phyloP scores from a whole-genome alignment of 2,329 filamentous ascomycete genomes.

The Cercospora brassicicola region DNA sequence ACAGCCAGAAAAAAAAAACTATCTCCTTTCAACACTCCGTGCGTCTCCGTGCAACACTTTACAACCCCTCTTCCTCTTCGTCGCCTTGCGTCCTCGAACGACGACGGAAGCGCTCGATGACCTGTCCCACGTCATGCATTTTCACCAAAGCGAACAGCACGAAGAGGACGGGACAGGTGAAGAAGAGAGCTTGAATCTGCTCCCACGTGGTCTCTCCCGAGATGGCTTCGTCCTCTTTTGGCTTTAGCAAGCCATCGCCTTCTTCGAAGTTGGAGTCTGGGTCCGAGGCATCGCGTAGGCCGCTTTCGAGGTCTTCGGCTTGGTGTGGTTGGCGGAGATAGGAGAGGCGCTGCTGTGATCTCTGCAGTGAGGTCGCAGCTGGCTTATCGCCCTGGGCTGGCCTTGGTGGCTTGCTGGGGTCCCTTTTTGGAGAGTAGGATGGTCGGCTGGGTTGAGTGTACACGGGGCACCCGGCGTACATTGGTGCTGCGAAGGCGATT shows the following conservation, averaged over 20 bases:
- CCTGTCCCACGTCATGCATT: neutral
- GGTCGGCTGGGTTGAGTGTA: neutral
- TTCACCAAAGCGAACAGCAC: neutral
- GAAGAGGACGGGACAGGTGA: neutral
- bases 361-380: neutral
- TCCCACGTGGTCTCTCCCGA: neutral
- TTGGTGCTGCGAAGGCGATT: neutral
- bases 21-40: too few species aligned
- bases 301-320: neutral
- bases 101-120: neutral
- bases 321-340: neutral
- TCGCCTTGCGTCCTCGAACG: neutral
- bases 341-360: neutral
- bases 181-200: neutral
- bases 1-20: too few species aligned
- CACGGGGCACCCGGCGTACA: neutral
- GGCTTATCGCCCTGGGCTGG: neutral
- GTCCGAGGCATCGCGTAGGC: neutral
- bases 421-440: neutral
- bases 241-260: neutral
- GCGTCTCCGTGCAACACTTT: rapidly evolving
- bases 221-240: neutral
- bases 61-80: neutral
- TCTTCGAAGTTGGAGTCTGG: neutral
- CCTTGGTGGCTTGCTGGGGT: neutral